Evolutionary conservation across 2,329 filamentous ascomycete species (phyloP).

Genomic region (Aaosphaeria arxii): DNA sequence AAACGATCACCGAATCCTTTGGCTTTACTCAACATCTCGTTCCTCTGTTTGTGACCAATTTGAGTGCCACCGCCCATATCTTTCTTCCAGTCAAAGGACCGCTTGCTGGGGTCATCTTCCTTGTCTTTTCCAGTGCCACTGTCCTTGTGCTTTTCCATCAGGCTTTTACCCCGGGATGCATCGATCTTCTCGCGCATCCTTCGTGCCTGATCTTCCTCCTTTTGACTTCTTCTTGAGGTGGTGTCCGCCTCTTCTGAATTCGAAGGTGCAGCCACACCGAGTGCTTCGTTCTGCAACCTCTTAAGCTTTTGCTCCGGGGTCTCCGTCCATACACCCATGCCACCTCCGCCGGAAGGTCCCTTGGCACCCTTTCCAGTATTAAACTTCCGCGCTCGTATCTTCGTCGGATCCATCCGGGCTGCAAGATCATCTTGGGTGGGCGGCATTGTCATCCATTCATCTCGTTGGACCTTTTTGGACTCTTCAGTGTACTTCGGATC

Average conservation of each 20-base stretch:
- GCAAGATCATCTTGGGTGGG: slow-evolving; percentile 49
- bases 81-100: slow-evolving; percentile 88
- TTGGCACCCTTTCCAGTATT: slow-evolving; percentile 64
- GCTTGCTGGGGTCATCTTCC: slow-evolving; percentile 81
- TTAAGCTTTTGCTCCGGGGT: slow-evolving; percentile 84
- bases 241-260: slow-evolving; percentile 18
- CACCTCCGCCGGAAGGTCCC: slow-evolving; percentile 33
- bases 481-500: slow-evolving; percentile 27
- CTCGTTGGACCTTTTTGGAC: slow-evolving; percentile 59
- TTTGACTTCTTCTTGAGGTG: slow-evolving; percentile 34
- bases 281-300: slow-evolving; percentile 74
- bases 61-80: slow-evolving; percentile 78
- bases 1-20: slow-evolving; percentile 81
- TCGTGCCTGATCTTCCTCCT: slow-evolving; percentile 45
- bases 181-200: slow-evolving; percentile 57
- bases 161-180: slow-evolving; percentile 40
- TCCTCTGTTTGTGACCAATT: slow-evolving; percentile 70
- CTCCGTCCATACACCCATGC: slow-evolving; percentile 79
- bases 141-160: slow-evolving; percentile 48
- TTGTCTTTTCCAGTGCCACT: slow-evolving; percentile 60
- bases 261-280: slow-evolving; percentile 61
- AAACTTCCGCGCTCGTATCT: slow-evolving; percentile 79
- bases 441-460: slow-evolving; percentile 61
- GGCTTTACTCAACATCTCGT: slow-evolving; percentile 75
- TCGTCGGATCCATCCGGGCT: slow-evolving; percentile 75